Evolutionary conservation across 1,284 basidiomycete species (phyloP), one percentile per base, ranked within the genome.

Genomic region (Heterobasidion annosum): DNA sequence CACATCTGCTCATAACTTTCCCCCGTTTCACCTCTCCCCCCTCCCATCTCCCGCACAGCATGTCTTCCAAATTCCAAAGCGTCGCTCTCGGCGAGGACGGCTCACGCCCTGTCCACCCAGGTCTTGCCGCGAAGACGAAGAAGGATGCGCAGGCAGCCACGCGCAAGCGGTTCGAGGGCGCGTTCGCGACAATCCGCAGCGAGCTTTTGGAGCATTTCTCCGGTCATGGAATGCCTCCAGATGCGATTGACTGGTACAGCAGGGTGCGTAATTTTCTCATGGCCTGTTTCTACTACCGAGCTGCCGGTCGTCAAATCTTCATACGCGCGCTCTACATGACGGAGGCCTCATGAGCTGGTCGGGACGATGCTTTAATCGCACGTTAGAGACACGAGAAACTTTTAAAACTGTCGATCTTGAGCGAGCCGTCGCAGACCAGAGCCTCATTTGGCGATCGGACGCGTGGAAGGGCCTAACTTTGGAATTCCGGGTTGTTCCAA

Each of bases 211-310:
- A 72, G 10, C 80, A 89, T 65, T 75, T 91, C 61, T 74, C 77
- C 56, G 70, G 72, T 32, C 76, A 88, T 65, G 79, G 80, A 33
- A 88, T 96, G 83, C 92, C 93, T n/a, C 64, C 74, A 40, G 91
- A 93, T 57, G 91, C 88, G 3, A 70, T 85, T 46, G 78, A 85
- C 52, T 96, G 92, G 92, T 96, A 84, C 73, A 74, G 79, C 60
- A 74, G 75, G 63, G 91, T 92, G 54, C 48, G 81, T 68, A 8
- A 34, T 34, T 33, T 8, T 25, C 3, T 25, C 5, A 25, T 25
- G 25, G 25, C 25, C 25, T 10, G 16, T 51, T 18, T 48, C 18
- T 48, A 5, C 47, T 25, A 25, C 25, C 3, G 25, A 25, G 25
- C 25, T 5, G 4, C 25, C 25, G 25, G 5, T 25, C 25, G 25